Conservation (phyloP, 2,329 filamentous ascomycete species). For the Fusarium zealandicum region DNA sequence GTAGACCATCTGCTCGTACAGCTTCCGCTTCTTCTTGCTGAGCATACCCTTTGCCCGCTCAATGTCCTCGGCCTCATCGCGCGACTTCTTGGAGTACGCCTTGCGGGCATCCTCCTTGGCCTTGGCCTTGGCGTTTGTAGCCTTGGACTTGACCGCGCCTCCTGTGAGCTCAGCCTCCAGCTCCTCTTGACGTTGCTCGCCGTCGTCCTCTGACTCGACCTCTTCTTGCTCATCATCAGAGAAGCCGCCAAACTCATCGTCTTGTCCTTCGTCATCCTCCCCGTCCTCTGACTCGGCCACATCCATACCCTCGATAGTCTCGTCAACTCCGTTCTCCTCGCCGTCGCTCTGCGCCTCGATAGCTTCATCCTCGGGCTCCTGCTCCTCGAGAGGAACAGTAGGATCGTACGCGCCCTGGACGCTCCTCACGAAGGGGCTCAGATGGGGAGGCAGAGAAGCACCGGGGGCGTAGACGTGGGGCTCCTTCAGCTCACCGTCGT, state of each 20-base stretch:
- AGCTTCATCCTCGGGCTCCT: constrained; percentile 86
- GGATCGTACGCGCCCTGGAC: constrained; percentile 92
- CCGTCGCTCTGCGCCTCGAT: constrained; percentile 70
- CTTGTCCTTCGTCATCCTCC: constrained; percentile 57
- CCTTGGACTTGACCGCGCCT: constrained; percentile 61
- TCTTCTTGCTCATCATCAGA: constrained; percentile 55
- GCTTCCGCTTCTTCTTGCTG: constrained; percentile 95
- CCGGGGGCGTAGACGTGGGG: constrained; percentile 91
- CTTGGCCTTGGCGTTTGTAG: constrained; percentile 59
- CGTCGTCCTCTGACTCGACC: constrained; percentile 64
- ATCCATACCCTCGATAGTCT: constrained; percentile 58
- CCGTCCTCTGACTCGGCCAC: constrained; percentile 56
- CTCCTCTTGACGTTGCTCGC: constrained; percentile 81
- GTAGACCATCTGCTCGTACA: constrained; percentile 97
- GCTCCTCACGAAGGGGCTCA: constrained; percentile 93
- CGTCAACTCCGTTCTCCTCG: constrained; percentile 53
- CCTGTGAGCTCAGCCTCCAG: constrained; percentile 91
- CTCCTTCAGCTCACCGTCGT: constrained; percentile 86
- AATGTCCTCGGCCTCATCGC: constrained; percentile 83
- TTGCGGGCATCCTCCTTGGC: constrained; percentile 75
- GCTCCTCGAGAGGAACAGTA: constrained; percentile 81
- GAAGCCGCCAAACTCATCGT: constrained; percentile 58
- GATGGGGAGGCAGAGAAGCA: constrained; percentile 86
- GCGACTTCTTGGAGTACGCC: constrained; percentile 72
- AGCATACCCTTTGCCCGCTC: constrained; percentile 98